phyloP scores from a whole-genome alignment of 257 asterid species.

The Plectranthus barbatus region DNA sequence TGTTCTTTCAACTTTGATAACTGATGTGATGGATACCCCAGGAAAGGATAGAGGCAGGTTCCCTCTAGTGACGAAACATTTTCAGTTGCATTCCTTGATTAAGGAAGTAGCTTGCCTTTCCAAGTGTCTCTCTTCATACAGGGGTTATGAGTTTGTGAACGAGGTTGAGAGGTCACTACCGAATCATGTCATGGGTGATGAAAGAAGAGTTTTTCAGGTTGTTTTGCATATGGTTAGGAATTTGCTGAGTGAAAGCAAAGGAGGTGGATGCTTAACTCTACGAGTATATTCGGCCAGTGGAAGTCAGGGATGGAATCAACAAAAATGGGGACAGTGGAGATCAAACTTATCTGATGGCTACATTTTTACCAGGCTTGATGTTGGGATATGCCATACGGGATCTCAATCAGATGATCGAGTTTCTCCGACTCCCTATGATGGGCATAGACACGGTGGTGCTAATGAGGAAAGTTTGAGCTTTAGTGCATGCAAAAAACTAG shows the following conservation, averaged over 20 bases:
- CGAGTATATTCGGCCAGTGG: conserved; percentile 43
- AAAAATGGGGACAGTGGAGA: conserved; percentile 61
- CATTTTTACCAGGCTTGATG: conserved; percentile 42
- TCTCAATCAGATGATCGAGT: conserved; percentile 25
- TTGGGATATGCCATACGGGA: conserved; percentile 34
- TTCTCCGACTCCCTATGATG: conserved; percentile 14
- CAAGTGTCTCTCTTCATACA: conserved; percentile 63
- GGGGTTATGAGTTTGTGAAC: conserved; percentile 45
- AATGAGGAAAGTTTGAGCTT: conserved; percentile 78
- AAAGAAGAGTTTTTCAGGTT: conserved; percentile 76
- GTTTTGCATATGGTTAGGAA: conserved; percentile 82
- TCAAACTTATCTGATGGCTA: conserved; percentile 52
- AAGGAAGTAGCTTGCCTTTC: conserved; percentile 79
- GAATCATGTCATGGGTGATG: conserved; percentile 84
- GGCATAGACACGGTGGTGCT: conserved; percentile 30
- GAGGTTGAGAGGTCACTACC: conserved; percentile 75
- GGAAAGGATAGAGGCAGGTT: conserved; percentile 49
- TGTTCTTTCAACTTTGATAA: conserved; percentile 60
- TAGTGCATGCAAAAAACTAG: conserved; percentile 71
- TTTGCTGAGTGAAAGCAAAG: conserved; percentile 45
- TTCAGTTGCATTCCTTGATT: conserved; percentile 58
- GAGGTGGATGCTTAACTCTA: conserved; percentile 49
- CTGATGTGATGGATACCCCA: conserved; percentile 71
- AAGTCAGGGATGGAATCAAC: conserved; percentile 51
- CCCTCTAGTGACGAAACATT: conserved; percentile 53